phyloP scores from a whole-genome alignment of 2,329 filamentous ascomycete genomes.

The Ophiostoma novo-ulmi region DNA sequence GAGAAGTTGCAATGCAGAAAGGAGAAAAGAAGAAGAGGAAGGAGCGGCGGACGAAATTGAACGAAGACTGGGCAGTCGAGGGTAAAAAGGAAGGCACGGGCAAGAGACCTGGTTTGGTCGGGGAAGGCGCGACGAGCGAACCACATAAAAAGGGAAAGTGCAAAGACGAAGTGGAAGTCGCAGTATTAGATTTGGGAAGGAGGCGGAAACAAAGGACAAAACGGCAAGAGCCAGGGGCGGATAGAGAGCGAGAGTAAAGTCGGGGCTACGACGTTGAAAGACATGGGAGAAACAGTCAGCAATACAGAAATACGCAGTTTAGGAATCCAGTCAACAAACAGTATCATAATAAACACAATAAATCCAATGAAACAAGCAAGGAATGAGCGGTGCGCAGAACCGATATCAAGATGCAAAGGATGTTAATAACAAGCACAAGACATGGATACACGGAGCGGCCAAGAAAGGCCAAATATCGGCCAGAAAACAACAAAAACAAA shows the following conservation, averaged over 20 bases:
- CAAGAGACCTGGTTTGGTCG: neutral
- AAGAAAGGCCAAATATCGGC: neutral
- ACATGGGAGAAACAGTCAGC: neutral
- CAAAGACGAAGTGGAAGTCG: slow-evolving; percentile 13
- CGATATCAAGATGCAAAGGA: neutral
- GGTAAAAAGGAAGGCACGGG: neutral
- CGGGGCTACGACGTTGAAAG: slow-evolving; percentile 15
- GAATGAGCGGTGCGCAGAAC: neutral
- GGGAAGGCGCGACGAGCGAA: slow-evolving; percentile 9
- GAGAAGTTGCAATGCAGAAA: neutral
- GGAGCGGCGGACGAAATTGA: slow-evolving; percentile 9
- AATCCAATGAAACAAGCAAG: neutral
- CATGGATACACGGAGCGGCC: neutral
- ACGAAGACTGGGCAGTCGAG: neutral
- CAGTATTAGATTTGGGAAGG: neutral
- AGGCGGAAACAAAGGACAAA: slow-evolving; percentile 6
- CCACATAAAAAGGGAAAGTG: neutral
- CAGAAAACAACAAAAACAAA: neutral
- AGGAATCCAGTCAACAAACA: slow-evolving; percentile 1
- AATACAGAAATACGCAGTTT: neutral
- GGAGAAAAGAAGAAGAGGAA: slow-evolving; percentile 12
- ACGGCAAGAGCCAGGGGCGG: slow-evolving; percentile 16
- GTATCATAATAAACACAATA: neutral
- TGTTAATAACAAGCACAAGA: neutral
- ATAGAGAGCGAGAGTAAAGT: slow-evolving; percentile 20